A percentile compares a stretch with the other conserved stretches of the same genome.
These are phyloP conservation scores for Ceratobasidium sp. DNA, from an alignment of 1,284 basidiomycete genomes.

Conservation along the genomic window DNA sequence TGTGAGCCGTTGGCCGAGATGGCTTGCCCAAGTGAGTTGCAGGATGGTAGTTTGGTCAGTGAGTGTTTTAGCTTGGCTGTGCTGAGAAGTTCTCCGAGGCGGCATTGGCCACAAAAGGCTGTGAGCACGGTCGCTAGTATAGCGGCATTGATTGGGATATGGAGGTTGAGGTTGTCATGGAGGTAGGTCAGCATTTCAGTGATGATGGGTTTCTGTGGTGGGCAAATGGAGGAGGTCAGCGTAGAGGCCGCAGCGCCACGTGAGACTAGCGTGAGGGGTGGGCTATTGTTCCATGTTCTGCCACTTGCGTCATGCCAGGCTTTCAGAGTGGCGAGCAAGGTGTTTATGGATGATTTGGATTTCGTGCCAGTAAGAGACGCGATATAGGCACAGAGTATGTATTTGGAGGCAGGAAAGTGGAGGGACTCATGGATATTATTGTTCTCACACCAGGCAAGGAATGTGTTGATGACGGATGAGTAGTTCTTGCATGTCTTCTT, in stretches of 20 bases:
- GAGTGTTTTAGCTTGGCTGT: not conserved
- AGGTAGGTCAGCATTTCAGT: not conserved
- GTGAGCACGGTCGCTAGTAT: not conserved
- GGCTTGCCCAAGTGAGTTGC: not conserved
- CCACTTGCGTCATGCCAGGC: slow-evolving; percentile 54
- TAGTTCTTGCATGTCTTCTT: no score
- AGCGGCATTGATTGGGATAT: not conserved
- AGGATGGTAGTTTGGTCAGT: not conserved
- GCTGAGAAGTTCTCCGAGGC: slow-evolving; percentile 39
- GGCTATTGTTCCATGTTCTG: slow-evolving; percentile 51
- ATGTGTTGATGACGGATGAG: no score
- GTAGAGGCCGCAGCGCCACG: slow-evolving; percentile 51
- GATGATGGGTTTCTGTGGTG: not conserved
- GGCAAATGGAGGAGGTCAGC: slow-evolving; percentile 48
- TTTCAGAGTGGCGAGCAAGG: slow-evolving; percentile 44
- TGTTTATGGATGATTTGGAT: no score
- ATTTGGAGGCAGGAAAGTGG: no score
- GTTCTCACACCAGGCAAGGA: no score
- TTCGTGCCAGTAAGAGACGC: no score
- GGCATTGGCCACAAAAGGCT: slow-evolving; percentile 34
- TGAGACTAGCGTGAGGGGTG: slow-evolving; percentile 51
- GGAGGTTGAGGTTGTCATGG: not conserved
- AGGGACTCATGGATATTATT: no score
- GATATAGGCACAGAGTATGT: no score
- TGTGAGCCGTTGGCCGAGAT: not conserved